Base-by-base conservation (phyloP, 192 early-diverging fungal species). In the Coemansia sp. region DNA sequence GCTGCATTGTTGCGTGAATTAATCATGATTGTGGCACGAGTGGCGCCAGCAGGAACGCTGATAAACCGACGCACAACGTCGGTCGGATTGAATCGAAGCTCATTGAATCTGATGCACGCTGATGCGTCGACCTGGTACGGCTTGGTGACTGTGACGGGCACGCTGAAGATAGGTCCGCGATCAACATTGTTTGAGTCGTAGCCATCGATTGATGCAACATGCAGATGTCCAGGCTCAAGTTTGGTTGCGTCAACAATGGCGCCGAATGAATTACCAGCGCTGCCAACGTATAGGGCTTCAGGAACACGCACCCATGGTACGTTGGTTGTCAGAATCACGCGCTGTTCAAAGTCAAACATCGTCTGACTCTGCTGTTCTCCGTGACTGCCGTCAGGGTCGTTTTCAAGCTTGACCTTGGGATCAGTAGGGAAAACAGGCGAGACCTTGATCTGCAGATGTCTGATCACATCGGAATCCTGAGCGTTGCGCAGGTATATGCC, bases 111-210 rank as follows among this genome's bases (percentile, higher is more conserved):
- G 37, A 85, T 55, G 39, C 65, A 76, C 12, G 81, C 78, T 1
- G 80, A 80, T 12, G 63, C 64, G 25, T 67, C 71, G 24, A 84
- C 71, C 13, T 53, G 62, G 9, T 69, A 42, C 19, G 93, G 92
- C 74, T 95, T 96, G 59, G 86, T 85, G 17, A 98, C 88, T 9
- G 91, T 93, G 15, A 99, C 80, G 13, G 95, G 95, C 40, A 99
- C 71, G 48, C 76, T 76, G 80, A 96, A 96, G 4, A 97, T 69
- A 9, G 89, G 88, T 7, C 92, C 93, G 37, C 83, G 87, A 22
- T 82, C 85, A 24, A 80, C 76, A 55, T 81, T 76, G 22, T 72
- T 62, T 13, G 91, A 85, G 67, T 98, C 94, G 74, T 86, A 92
- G 5, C 83, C 95, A 23, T 80, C 61, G 24, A 99, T 83, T 38